Evolutionary conservation across 192 early-diverging fungal genomes (phyloP).

Genomic region (Mortierella antarctica): DNA sequence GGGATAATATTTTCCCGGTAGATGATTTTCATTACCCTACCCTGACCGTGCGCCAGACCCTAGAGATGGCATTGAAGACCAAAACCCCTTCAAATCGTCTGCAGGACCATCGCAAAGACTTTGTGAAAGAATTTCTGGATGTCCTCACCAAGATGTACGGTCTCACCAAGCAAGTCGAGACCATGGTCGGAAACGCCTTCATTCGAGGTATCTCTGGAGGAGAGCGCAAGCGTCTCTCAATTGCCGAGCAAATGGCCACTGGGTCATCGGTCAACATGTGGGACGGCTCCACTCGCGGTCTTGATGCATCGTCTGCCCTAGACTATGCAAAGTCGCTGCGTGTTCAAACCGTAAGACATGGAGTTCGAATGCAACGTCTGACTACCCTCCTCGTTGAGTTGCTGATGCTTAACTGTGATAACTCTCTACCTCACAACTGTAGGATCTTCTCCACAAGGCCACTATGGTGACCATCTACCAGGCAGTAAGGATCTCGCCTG

Average conservation of each 20-base stretch:
- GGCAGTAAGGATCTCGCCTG: slow-evolving; percentile 66
- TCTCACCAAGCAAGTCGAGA: slow-evolving; percentile 73
- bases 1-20: slow-evolving; percentile 16
- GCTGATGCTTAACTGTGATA: not conserved
- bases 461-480: slow-evolving; percentile 77
- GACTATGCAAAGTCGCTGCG: slow-evolving; percentile 83
- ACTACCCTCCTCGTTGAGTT: not conserved
- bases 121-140: slow-evolving; percentile 63
- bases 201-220: slow-evolving; percentile 85
- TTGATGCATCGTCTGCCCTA: slow-evolving; percentile 85
- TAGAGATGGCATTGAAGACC: slow-evolving; percentile 81
- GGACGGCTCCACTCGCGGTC: slow-evolving; percentile 79
- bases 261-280: slow-evolving; percentile 66
- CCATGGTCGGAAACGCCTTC: slow-evolving; percentile 79
- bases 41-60: slow-evolving; percentile 82
- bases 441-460: slow-evolving; percentile 73
- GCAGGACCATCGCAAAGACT: slow-evolving; percentile 57
- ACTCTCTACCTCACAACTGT: not conserved
- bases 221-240: slow-evolving; percentile 82
- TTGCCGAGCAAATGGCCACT: slow-evolving; percentile 80
- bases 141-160: slow-evolving; percentile 70
- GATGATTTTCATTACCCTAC: slow-evolving; percentile 84
- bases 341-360: slow-evolving; percentile 62
- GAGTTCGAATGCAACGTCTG: too few species aligned
- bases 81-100: slow-evolving; percentile 71